These are phyloP conservation scores for Paramyrothecium roridum DNA, from an alignment of 2,329 filamentous ascomycete species.

Conservation along the genomic window DNA sequence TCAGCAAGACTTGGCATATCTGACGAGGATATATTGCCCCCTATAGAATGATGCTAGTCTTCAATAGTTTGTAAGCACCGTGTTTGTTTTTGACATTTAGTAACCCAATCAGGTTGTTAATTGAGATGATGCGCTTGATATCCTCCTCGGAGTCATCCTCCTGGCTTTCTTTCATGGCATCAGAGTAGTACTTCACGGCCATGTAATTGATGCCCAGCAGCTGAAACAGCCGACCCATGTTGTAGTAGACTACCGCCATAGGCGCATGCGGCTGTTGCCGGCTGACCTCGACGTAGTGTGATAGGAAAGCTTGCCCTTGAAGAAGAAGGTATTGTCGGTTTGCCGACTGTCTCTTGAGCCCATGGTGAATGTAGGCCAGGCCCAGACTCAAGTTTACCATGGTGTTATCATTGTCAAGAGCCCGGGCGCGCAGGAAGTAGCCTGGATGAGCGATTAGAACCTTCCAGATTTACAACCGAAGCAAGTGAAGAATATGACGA, in stretches of 20 bases:
- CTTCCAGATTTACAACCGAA: conserved; percentile 2
- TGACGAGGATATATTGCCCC: not conserved
- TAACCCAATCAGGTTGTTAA: conserved; percentile 28
- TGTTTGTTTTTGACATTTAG: conserved; percentile 24
- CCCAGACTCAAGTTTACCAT: conserved; percentile 79
- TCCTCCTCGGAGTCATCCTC: conserved; percentile 9
- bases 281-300: conserved; percentile 23
- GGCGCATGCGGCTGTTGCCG: conserved; percentile 2
- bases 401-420: conserved; percentile 72
- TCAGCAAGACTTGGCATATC: not conserved
- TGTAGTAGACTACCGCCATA: conserved; percentile 32
- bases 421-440: conserved; percentile 78
- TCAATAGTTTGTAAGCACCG: conserved; percentile 22
- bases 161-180: conserved; percentile 22
- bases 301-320: conserved; percentile 80
- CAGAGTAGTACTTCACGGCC: conserved; percentile 67
- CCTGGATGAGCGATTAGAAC: conserved; percentile 34
- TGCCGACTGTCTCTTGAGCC: conserved; percentile 82
- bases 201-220: conserved; percentile 40
- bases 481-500: not conserved
- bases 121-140: conserved; percentile 24
- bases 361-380: conserved; percentile 82
- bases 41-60: conserved; percentile 19
- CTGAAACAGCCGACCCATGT: conserved; percentile 34
- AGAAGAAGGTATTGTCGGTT: conserved; percentile 86